Conservation (phyloP, 2,329 filamentous ascomycete genomes). For the Fusarium concolor region DNA sequence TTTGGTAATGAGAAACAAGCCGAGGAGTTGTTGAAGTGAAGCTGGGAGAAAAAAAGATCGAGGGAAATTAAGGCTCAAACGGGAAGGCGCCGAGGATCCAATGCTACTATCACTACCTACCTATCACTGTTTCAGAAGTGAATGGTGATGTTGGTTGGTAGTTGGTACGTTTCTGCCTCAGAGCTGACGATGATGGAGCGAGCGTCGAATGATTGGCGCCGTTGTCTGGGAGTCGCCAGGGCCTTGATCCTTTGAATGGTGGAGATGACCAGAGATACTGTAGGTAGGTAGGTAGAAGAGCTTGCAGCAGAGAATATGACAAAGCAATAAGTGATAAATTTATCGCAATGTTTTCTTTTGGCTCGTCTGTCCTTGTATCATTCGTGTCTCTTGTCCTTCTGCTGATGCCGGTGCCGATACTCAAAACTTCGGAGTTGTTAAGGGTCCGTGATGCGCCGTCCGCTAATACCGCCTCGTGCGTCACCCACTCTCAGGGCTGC, state of each 20-base stretch:
- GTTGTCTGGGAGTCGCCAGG: conserved; percentile 42
- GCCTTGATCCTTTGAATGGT: conserved; percentile 32
- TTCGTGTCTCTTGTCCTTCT: not conserved
- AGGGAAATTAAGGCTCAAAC: conserved; percentile 30
- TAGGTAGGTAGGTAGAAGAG: not conserved
- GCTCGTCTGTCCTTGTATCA: not conserved
- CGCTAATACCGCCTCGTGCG: conserved; percentile 39
- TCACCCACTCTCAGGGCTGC: conserved; percentile 32
- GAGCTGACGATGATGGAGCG: conserved; percentile 35
- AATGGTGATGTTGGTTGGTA: conserved; percentile 35
- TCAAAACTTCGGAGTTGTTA: conserved; percentile 20
- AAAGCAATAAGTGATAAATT: not conserved
- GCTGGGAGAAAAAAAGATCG: conserved; percentile 8
- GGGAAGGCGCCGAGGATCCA: conserved; percentile 30
- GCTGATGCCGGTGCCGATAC: not conserved
- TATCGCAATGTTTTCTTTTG: not conserved
- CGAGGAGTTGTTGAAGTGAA: not conserved
- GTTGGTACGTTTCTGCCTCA: conserved; percentile 15
- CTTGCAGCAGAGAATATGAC: not conserved
- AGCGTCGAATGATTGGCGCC: conserved; percentile 43
- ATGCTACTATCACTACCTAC: conserved; percentile 18
- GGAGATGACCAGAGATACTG: not conserved
- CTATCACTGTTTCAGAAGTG: conserved; percentile 31
- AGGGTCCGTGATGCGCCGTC: conserved; percentile 36
- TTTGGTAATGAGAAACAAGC: not conserved